Base-by-base conservation (phyloP, 805 yeast species). In the Alloascoidea hylecoeti region DNA sequence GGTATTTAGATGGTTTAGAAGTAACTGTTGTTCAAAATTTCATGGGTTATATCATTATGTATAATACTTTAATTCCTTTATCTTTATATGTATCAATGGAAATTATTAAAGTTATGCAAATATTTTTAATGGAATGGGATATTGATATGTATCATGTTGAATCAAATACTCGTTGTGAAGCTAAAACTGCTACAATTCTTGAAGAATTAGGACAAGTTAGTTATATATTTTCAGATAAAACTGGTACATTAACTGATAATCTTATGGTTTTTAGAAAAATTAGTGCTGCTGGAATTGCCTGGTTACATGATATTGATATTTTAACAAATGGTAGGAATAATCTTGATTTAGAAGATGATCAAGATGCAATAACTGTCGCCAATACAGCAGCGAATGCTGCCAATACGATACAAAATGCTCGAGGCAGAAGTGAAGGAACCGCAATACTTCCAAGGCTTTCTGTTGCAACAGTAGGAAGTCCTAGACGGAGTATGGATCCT, bases 141-240 rank as follows among this genome's bases (percentile, higher is more conserved):
- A 72, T 92, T 36, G 97, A 94, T 57, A 85, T 92, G 95, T 92
- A 89, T 50, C 84, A 92, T 53, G 65, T 64, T 14, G 80, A 73
- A 19, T 70, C 85, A 4, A 74, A 92, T 49, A 92, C 95, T 0
- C 95, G 95, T 0, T 89, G 95, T 36, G 95, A 83, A 48, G 94
- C 96, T 0, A 77, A 89, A 53, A 88, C 97, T 0, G 95, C 97
- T 0, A 83, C 96, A 0, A 85, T 92, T 46, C 69, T 92, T 45
- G 99, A 92, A 54, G 98, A 92, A 57, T 63, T 92, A 48, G 99
- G 99, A 2, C 99, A 92, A 54, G 96, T 94, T 1, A 79, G 95
- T 36, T 88, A 89, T 52, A 70, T 92, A 2, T 92, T 92, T 55
- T 82, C 95, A 42, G 99, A 92, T 57, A 92, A 92, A 56, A 92